phyloP scores from a whole-genome alignment of 306 rosid genomes.

The Pyrus bretschneideri region DNA sequence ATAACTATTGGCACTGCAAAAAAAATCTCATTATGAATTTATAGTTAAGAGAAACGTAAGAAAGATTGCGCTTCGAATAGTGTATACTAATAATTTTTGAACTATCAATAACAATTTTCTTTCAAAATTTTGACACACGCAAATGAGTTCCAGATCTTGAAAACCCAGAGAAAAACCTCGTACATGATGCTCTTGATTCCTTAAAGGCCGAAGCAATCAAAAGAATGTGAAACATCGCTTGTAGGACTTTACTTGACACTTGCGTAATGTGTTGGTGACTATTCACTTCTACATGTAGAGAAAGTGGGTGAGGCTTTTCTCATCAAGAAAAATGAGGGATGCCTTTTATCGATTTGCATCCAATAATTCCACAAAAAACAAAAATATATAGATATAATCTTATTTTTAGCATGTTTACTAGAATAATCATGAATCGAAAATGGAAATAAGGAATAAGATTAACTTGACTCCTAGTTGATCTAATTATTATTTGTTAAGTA shows the following conservation, averaged over 20 bases:
- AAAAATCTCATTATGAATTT: not conserved
- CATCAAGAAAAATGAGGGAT: not conserved
- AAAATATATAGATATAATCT: too few relatives aligned
- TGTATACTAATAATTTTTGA: not conserved
- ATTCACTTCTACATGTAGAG: not conserved
- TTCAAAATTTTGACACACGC: not conserved
- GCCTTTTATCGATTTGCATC: not conserved
- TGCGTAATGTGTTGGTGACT: slow-evolving; percentile 26
- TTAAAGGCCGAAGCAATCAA: slow-evolving; percentile 5
- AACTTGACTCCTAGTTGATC: not conserved
- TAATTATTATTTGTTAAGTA: too few relatives aligned
- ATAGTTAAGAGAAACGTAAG: too few relatives aligned
- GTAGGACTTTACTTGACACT: slow-evolving; percentile 12
- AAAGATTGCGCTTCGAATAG: too few relatives aligned
- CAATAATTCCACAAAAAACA: too few relatives aligned
- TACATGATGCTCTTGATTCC: not conserved
- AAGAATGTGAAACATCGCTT: slow-evolving; percentile 25
- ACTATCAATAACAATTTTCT: too few relatives aligned
- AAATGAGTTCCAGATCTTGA: not conserved
- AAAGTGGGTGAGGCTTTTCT: not conserved
- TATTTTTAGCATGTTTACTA: not conserved
- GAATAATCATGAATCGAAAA: too few relatives aligned
- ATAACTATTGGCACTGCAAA: not conserved
- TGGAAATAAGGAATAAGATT: too few relatives aligned
- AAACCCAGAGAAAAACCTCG: not conserved